phyloP scores from a whole-genome alignment of 176 grass and related monocot species.

The Bothriochloa decipiens region DNA sequence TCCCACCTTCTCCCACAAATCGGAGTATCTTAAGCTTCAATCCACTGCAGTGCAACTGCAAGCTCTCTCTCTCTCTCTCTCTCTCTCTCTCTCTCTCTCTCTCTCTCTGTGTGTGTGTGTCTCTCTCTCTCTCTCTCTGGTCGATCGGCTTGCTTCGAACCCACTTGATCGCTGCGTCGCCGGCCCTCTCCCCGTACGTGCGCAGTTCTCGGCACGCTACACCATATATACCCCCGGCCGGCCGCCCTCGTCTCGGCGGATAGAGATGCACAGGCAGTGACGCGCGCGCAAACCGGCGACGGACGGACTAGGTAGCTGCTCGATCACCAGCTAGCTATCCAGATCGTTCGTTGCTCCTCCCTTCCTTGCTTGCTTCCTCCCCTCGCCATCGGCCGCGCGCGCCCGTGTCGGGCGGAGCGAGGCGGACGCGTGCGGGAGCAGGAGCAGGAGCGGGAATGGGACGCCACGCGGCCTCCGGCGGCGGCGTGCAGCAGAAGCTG shows the following conservation, averaged over 20 bases:
- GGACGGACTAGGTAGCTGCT: conserved; percentile 27
- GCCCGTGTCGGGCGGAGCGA: conserved; percentile 13
- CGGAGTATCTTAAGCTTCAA: conserved; percentile 71
- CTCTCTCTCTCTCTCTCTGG: background rate
- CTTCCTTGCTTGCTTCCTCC: background rate
- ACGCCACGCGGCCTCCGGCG: conserved; percentile 57
- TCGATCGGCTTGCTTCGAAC: conserved; percentile 60
- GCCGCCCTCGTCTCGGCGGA: conserved; percentile 36
- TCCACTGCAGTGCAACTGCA: conserved; percentile 46
- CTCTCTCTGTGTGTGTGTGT: no score
- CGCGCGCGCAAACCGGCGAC: conserved; percentile 27
- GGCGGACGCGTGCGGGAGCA: background rate
- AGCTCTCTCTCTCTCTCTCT: background rate
- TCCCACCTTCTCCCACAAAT: conserved; percentile 35
- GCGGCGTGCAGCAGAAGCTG: conserved; percentile 72
- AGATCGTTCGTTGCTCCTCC: background rate
- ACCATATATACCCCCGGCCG: conserved; percentile 58
- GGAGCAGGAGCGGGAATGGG: conserved; percentile 49
- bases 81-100: no score
- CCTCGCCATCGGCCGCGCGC: background rate
- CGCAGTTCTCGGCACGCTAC: conserved; percentile 61
- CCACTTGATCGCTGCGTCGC: conserved; percentile 67
- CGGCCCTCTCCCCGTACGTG: conserved; percentile 24
- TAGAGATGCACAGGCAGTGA: conserved; percentile 46
- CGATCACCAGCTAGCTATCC: background rate